Evolutionary conservation across 371 early-diverging fungal genomes (phyloP), one percentile per base, ranked within the genome.

Genomic region (Actinomucor elegans): DNA sequence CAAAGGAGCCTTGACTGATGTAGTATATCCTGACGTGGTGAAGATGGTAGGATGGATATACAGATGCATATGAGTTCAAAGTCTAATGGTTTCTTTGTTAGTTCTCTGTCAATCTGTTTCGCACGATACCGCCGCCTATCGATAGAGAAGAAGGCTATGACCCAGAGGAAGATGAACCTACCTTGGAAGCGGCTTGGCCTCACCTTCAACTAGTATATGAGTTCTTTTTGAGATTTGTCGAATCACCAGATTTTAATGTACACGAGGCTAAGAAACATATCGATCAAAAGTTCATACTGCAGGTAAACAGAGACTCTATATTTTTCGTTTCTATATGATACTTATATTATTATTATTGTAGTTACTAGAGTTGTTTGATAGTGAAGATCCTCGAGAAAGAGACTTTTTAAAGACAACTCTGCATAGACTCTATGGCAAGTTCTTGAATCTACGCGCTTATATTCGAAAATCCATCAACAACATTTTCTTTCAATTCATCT

Each of bases 341-440:
- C n/a, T n/a, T n/a, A n/a, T n/a, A n/a, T n/a, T 18, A 93, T 15
- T 21, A 17, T n/a, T 27, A 9, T 17, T 38, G 7, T 66, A 94
- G 91, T 71, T 98, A 5, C 79, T 98, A 31, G 97, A 94, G 40
- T 70, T 98, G 14, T 98, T 98, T 69, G 96, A 98, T 67, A 93
- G 92, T 64, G 99, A 97, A 74, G 99, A 98, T 78, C 96, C 97
- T 10, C 86, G 98, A 36, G 99, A 98, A 79, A 86, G 99, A 40
- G 99, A 98, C 66, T 94, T 94, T 59, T 75, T 97, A 35, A 98
- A 98, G 67, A 98, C 99, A 4, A 97, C 93, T 12, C 77, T 98
- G 34, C 99, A 98, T 68, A 78, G 99, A 28, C 94, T 98, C 34
- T 98, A 98, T 72, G 99, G 99, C 38, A 98, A 98, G 71, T 94